Conservation (phyloP, 176 grass and related monocot genomes). For the Hsuehochloa calcarea region DNA sequence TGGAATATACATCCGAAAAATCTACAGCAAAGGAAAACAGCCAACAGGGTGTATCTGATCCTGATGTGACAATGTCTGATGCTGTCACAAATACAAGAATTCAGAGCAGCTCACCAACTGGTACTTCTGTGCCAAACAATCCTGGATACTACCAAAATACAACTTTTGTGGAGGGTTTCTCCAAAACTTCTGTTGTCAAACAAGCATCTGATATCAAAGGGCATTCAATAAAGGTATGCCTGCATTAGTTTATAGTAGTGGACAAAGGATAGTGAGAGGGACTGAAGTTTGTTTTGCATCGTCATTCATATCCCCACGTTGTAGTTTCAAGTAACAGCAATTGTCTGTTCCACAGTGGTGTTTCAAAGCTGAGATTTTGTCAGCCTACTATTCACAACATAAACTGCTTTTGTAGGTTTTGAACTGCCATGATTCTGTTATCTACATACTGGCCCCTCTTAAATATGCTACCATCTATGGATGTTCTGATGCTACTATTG, state of each 20-base stretch:
- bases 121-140: slow-evolving; percentile 52
- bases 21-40: slow-evolving; percentile 56
- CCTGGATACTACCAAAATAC: slow-evolving; percentile 58
- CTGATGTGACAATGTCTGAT: slow-evolving; percentile 88
- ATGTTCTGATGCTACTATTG: slow-evolving; percentile 86
- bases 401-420: slow-evolving; percentile 58
- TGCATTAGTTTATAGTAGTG: not conserved
- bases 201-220: slow-evolving; percentile 82
- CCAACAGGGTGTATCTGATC: slow-evolving; percentile 46
- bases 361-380: not conserved
- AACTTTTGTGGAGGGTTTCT: slow-evolving; percentile 91
- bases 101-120: slow-evolving; percentile 35
- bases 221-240: slow-evolving; percentile 82
- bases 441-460: slow-evolving; percentile 91
- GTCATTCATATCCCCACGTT: not conserved
- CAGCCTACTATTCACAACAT: not conserved
- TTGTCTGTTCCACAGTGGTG: not conserved
- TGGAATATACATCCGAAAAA: slow-evolving; percentile 72
- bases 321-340: not conserved
- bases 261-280: not conserved
- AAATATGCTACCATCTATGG: slow-evolving; percentile 92
- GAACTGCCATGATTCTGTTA: slow-evolving; percentile 96
- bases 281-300: not conserved
- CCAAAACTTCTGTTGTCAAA: slow-evolving; percentile 94
- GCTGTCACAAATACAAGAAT: slow-evolving; percentile 57